Percentiles rank a stretch among this genome's conserved stretches.
Conservation (phyloP, 805 yeast genomes). For the Diddensiella transvaalensis region DNA sequence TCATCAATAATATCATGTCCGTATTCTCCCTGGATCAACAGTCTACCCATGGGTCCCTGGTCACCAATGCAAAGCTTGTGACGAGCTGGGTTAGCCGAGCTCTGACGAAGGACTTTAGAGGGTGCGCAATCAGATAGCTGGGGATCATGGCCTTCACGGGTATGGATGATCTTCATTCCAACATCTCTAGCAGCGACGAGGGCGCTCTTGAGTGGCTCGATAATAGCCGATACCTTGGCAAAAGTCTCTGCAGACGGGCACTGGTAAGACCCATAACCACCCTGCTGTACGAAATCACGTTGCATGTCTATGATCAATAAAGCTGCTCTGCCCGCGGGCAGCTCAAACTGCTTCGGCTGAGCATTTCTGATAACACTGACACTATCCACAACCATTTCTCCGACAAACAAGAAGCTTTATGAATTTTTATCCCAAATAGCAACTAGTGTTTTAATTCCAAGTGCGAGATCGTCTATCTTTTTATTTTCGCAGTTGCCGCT, state of each 20-base stretch:
- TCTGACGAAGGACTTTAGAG: slow-evolving; percentile 30
- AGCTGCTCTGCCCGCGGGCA: slow-evolving; percentile 28
- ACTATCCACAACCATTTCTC: not conserved
- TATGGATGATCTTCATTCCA: slow-evolving; percentile 33
- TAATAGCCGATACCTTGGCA: slow-evolving; percentile 26
- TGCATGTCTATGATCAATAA: slow-evolving; percentile 35
- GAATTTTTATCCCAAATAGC: no score
- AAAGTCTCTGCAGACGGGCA: slow-evolving; percentile 30
- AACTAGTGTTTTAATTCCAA: no score
- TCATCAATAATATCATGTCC: slow-evolving; percentile 36
- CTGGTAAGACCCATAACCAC: slow-evolving; percentile 32
- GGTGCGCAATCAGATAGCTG: slow-evolving; percentile 32
- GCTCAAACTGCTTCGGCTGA: slow-evolving; percentile 24
- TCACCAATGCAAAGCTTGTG: slow-evolving; percentile 31
- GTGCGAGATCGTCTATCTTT: no score
- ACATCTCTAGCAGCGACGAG: slow-evolving; percentile 29
- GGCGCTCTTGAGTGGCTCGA: slow-evolving; percentile 23
- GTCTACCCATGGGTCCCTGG: slow-evolving; percentile 33
- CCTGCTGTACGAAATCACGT: slow-evolving; percentile 32
- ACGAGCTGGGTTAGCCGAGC: slow-evolving; percentile 23
- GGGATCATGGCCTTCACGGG: slow-evolving; percentile 34
- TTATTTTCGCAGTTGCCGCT: no score
- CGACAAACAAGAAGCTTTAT: not conserved
- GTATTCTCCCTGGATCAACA: slow-evolving; percentile 33
- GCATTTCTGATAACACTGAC: slow-evolving; percentile 11